Evolutionary conservation across 495 filamentous ascomycete genomes (phyloP).

Genomic region (Xylaria telfairii): DNA sequence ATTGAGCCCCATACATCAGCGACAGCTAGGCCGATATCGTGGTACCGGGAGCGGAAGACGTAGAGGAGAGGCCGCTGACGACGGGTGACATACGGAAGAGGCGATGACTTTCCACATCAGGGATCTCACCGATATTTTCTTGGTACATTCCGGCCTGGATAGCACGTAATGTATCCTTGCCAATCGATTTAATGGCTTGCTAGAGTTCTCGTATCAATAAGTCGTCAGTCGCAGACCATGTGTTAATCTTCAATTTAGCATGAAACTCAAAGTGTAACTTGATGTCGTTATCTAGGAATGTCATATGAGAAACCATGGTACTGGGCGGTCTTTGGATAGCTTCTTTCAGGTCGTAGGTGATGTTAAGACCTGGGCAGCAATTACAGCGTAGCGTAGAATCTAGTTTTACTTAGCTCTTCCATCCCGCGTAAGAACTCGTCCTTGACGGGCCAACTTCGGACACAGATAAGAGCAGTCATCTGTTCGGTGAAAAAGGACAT

Average conservation of each 20-base stretch:
- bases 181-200: constrained; percentile 29
- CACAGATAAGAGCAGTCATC: constrained; percentile 25
- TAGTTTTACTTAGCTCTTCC: constrained; percentile 31
- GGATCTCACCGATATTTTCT: background rate
- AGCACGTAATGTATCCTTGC: constrained; percentile 27
- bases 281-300: constrained; percentile 34
- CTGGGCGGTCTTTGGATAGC: constrained; percentile 24
- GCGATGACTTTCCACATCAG: constrained; percentile 30
- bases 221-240: constrained; percentile 44
- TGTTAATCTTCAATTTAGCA: constrained; percentile 37
- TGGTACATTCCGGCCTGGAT: constrained; percentile 8
- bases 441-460: constrained; percentile 32
- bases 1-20: constrained; percentile 47
- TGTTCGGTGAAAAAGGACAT: constrained; percentile 42
- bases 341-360: constrained; percentile 40
- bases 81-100: constrained; percentile 42
- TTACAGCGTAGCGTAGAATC: constrained; percentile 42
- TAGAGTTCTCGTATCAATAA: constrained; percentile 27
- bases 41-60: constrained; percentile 31
- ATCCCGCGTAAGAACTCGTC: constrained; percentile 50
- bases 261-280: constrained; percentile 44
- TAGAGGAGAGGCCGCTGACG: constrained; percentile 42
- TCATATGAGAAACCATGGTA: constrained; percentile 28
- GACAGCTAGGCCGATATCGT: constrained; percentile 38
- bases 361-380: constrained; percentile 50